Conservation (phyloP, 2,329 filamentous ascomycete species). For the Fusarium scirpi region DNA sequence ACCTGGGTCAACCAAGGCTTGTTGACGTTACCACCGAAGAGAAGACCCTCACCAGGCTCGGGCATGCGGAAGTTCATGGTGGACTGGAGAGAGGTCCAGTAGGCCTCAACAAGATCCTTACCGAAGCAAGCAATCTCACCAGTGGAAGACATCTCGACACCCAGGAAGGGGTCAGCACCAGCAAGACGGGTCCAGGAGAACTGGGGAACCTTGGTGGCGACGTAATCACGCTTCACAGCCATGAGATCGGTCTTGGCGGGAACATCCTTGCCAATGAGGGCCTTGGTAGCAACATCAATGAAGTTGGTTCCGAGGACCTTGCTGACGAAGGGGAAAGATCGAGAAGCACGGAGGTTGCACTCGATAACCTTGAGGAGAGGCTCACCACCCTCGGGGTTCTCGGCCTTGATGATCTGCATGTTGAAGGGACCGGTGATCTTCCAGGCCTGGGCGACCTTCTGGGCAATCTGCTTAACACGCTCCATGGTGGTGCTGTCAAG, state of each 20-base stretch:
- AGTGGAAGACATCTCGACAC: conserved; percentile 96
- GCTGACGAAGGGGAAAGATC: conserved; percentile 97
- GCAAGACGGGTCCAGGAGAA: conserved; percentile 99
- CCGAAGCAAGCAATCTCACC: conserved; percentile 99
- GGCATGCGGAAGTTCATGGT: conserved; percentile 99
- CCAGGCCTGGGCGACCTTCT: conserved; percentile 97
- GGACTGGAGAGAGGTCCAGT: conserved; percentile 96
- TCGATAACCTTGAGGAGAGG: conserved; percentile 94
- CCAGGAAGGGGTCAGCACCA: conserved; percentile 95
- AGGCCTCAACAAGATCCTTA: conserved; percentile 93
- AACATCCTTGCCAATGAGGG: conserved; percentile 85
- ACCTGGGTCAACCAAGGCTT: conserved; percentile 80
- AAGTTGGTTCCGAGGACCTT: conserved; percentile 98
- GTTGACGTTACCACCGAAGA: conserved; percentile 87
- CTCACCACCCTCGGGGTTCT: conserved; percentile 78
- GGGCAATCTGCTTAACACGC: conserved; percentile 92
- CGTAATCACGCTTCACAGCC: conserved; percentile 87
- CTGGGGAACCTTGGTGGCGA: conserved; percentile 97
- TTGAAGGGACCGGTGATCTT: conserved; percentile 98
- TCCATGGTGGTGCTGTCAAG: conserved; percentile 82
- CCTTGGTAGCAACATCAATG: conserved; percentile 94
- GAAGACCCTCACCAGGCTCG: conserved; percentile 91
- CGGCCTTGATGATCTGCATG: conserved; percentile 99
- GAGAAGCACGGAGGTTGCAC: conserved; percentile 96
- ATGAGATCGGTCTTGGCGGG: conserved; percentile 90